Conservation (phyloP, 2,329 filamentous ascomycete species). For the Aspergillus ustus region DNA sequence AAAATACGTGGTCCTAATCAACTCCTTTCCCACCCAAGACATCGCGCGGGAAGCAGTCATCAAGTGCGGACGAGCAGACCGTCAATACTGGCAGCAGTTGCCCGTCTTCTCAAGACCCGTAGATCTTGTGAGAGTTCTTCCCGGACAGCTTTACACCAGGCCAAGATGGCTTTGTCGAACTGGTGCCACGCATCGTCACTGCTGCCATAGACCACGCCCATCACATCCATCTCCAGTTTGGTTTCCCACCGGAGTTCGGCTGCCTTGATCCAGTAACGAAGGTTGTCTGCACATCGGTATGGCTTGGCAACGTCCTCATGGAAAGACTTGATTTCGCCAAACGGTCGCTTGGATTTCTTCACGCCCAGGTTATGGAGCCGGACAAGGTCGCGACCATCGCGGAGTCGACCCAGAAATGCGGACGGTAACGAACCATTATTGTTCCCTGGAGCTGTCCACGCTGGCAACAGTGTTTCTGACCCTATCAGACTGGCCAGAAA, state of each 20-base stretch:
- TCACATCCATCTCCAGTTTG: conserved; percentile 78
- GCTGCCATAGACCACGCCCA: conserved; percentile 79
- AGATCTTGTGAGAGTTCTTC: conserved; percentile 61
- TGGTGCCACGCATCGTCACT: conserved; percentile 71
- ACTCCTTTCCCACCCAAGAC: conserved; percentile 7
- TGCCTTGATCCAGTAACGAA: conserved; percentile 95
- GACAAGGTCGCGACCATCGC: conserved; percentile 80
- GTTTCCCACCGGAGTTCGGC: conserved; percentile 94
- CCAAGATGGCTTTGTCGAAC: conserved; percentile 80
- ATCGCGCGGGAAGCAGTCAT: not conserved
- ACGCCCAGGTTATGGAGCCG: conserved; percentile 89
- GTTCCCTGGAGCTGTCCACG: conserved; percentile 66
- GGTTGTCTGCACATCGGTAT: conserved; percentile 90
- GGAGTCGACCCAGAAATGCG: conserved; percentile 73
- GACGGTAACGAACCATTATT: conserved; percentile 51
- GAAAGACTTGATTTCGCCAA: conserved; percentile 85
- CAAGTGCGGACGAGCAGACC: conserved; percentile 9
- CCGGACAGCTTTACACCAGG: conserved; percentile 82
- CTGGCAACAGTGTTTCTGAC: conserved; percentile 62
- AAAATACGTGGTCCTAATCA: conserved; percentile 29
- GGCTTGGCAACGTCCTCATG: conserved; percentile 95
- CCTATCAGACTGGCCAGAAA: conserved; percentile 78
- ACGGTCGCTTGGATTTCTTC: conserved; percentile 80
- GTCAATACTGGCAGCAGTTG: conserved; percentile 17
- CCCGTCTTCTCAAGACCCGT: conserved; percentile 16